A percentile compares a stretch with the other conserved stretches of the same genome.
phyloP scores from a whole-genome alignment of 2,329 filamentous ascomycete genomes.

The Chaetomium sp. region DNA sequence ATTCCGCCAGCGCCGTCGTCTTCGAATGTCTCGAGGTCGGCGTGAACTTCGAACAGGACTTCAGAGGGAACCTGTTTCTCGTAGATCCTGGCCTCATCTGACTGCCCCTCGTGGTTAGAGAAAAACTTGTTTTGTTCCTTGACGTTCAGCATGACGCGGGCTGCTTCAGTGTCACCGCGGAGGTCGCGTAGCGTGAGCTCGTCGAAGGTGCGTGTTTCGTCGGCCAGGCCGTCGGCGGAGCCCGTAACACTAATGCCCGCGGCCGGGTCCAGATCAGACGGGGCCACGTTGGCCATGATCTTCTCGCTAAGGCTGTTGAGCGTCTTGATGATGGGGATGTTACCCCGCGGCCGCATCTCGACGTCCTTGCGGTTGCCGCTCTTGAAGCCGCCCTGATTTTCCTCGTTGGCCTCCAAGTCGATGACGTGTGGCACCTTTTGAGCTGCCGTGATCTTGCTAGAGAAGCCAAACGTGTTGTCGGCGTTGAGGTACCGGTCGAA shows the following conservation, averaged over 20 bases:
- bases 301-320: conserved; percentile 90
- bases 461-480: conserved; percentile 53
- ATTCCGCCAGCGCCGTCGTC: conserved; percentile 44
- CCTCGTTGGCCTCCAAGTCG: conserved; percentile 88
- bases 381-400: conserved; percentile 80
- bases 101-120: conserved; percentile 41
- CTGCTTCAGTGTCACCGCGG: conserved; percentile 64
- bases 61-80: conserved; percentile 62
- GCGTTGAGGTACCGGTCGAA: conserved; percentile 80
- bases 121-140: conserved; percentile 84
- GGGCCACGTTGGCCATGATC: conserved; percentile 80
- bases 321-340: conserved; percentile 81
- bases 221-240: conserved; percentile 40
- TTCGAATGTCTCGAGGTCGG: conserved; percentile 51
- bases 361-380: conserved; percentile 79
- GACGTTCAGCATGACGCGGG: conserved; percentile 77
- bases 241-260: conserved; percentile 17
- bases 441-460: conserved; percentile 46
- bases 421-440: conserved; percentile 80
- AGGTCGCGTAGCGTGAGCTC: conserved; percentile 76
- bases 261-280: conserved; percentile 64
- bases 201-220: conserved; percentile 67
- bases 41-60: conserved; percentile 58
- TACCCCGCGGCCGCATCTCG: conserved; percentile 77
- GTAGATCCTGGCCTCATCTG: conserved; percentile 47